These are phyloP conservation scores for Ajuga reptans DNA, from an alignment of 305 asterid species.

Conservation along the genomic window DNA sequence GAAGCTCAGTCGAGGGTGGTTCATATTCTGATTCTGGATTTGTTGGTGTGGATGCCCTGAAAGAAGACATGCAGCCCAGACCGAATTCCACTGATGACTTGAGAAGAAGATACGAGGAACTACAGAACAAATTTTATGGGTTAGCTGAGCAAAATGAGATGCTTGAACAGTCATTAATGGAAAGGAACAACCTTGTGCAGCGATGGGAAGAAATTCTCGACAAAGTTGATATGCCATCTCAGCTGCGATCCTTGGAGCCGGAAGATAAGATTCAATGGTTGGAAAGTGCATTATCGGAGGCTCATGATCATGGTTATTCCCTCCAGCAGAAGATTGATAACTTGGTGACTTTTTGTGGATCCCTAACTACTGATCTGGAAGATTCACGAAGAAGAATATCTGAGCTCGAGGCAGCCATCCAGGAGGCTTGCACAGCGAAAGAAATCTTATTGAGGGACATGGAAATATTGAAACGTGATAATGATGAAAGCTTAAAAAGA, in stretches of 20 bases:
- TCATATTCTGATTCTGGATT: slow-evolving; percentile 59
- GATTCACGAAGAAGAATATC: slow-evolving; percentile 49
- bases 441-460: slow-evolving; percentile 48
- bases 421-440: slow-evolving; percentile 50
- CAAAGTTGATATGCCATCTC: slow-evolving; percentile 68
- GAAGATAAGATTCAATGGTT: slow-evolving; percentile 86
- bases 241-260: slow-evolving; percentile 74
- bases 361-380: slow-evolving; percentile 54
- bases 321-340: slow-evolving; percentile 67
- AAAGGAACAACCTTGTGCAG: slow-evolving; percentile 83
- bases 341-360: slow-evolving; percentile 48
- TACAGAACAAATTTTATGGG: slow-evolving; percentile 76
- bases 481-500: slow-evolving; percentile 40
- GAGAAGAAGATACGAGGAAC: slow-evolving; percentile 67
- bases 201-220: slow-evolving; percentile 80
- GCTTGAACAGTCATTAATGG: slow-evolving; percentile 95
- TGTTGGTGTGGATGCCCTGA: slow-evolving; percentile 55
- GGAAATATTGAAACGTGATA: slow-evolving; percentile 46
- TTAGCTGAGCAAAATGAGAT: slow-evolving; percentile 97
- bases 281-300: slow-evolving; percentile 56
- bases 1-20: slow-evolving; percentile 47
- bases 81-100: slow-evolving; percentile 52
- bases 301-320: slow-evolving; percentile 52
- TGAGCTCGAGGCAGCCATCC: slow-evolving; percentile 55
- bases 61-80: slow-evolving; percentile 47